Base-by-base conservation (phyloP, 345 rosid species). In the Aquilaria sinensis region DNA sequence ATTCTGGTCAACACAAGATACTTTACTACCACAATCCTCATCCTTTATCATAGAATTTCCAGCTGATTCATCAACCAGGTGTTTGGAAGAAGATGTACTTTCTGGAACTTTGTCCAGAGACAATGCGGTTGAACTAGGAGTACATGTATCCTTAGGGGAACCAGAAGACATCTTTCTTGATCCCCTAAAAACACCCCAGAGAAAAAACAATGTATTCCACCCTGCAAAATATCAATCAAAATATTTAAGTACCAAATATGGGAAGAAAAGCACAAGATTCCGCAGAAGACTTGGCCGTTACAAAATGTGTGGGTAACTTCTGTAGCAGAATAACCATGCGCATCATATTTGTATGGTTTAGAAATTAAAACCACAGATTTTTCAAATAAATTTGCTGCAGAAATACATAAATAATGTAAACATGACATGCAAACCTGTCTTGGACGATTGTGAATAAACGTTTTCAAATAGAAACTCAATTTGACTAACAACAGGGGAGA, bases 181-280 rank as follows among this genome's bases (percentile, higher is more conserved):
- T 76, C 86, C 88, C 70, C 80, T 85, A 75, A 90, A 94, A 55
- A 90, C 96, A 51, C 96, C 99, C 99, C 99, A 94, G 46, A 94
- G 81, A 73, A 85, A 94, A 78, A 74, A 80, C 51, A 91, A 71
- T 80, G 78, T 76, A 82, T 94, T 94, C 99, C 99, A 94, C 62
- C 96, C 96, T 89, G 91, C 67, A 72, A 81, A 34, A 31, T 62
- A 29, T 41, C 61, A 45, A 56, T 31, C 12, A 41, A 12, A 57
- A 67, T 4, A 47, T 56, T 62, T 69, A 34, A 57, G 43, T 37
- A 37, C 43, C 43, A 37, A 37, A 37, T 37, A 5, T 37, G 2
- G 43, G 43, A 37, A 37, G 7, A 37, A 37, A 37, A 37, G 43
- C 8, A 37, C 43, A 37, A 37, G 43, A 37, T 9, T 5, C 8